A percentile compares a stretch with the other conserved stretches of the same genome.
phyloP scores from a whole-genome alignment of 179 eudicot genomes.

The Dionaea muscipula region DNA sequence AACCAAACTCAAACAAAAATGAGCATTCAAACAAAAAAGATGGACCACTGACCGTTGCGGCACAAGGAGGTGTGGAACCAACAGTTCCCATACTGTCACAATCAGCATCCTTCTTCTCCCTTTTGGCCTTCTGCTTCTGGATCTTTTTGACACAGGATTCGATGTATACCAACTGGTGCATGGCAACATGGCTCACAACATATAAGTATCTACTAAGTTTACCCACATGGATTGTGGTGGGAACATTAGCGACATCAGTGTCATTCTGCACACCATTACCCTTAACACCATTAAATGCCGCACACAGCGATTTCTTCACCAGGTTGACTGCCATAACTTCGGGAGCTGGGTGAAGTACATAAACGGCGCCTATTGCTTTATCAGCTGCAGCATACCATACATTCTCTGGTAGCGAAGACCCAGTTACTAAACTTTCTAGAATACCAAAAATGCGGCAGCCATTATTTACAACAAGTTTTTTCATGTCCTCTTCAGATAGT shows the following conservation, averaged over 20 bases:
- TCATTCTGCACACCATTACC: slow-evolving; percentile 30
- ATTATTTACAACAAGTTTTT: slow-evolving; percentile 50
- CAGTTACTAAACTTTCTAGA: slow-evolving; percentile 54
- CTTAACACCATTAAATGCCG: slow-evolving; percentile 39
- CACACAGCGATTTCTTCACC: slow-evolving; percentile 45
- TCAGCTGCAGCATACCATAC: slow-evolving; percentile 91
- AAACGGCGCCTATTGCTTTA: slow-evolving; percentile 73
- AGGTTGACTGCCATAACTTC: slow-evolving; percentile 62
- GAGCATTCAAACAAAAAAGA: no score
- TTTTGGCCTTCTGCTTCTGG: slow-evolving; percentile 66
- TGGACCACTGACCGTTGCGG: slow-evolving; percentile 40
- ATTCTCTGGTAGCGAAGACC: slow-evolving; percentile 65
- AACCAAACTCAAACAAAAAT: no score
- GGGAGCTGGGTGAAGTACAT: slow-evolving; percentile 78
- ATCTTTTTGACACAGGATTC: slow-evolving; percentile 76
- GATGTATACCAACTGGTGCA: slow-evolving; percentile 80
- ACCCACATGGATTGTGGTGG: slow-evolving; percentile 52
- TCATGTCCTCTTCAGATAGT: slow-evolving; percentile 76
- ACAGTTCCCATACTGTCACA: slow-evolving; percentile 18
- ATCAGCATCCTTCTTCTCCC: slow-evolving; percentile 46
- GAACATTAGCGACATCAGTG: slow-evolving; percentile 22
- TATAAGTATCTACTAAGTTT: slow-evolving; percentile 69
- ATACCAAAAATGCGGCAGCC: slow-evolving; percentile 57
- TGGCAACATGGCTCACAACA: slow-evolving; percentile 74
- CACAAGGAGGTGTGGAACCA: slow-evolving; percentile 19